Base-by-base conservation (phyloP, 2,329 filamentous ascomycete genomes). In the Pestalotiopsis sp. region DNA sequence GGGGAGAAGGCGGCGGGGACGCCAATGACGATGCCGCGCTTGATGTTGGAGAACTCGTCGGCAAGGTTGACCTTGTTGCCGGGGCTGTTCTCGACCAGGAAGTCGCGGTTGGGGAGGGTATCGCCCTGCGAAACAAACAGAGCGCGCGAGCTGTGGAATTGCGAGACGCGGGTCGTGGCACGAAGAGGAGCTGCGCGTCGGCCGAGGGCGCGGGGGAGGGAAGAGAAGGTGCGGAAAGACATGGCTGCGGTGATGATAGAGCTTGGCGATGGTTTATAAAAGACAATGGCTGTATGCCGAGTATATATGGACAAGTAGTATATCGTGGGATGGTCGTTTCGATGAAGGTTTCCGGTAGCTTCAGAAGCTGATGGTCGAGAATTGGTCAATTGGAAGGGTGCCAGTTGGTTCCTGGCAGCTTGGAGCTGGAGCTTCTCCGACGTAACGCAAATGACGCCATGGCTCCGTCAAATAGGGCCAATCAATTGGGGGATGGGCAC, bases 1-100 rank as follows among this genome's bases (percentile, higher is more conserved):
- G 83, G 82, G 1, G 85, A 87, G 82, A 94, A 95, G 67, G 93
- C 93, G 65, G 92, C 93, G 1, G 94, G 94, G 38, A 96, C 92
- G 71, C 94, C 94, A 73, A 98, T 87, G 78, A 98, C 91, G 75
- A 98, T 82, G 69, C 93, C 94, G 77, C 93, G 92, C 72, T 89
- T 90, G 56, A 73, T 70, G 49, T 71, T 86, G 70, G 80, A 78
- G 72, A 97, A 87, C 83, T 97, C 93, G 72, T 92, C 87, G 74
- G 92, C 89, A 69, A 98, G 87, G 82, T 93, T 95, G 80, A 98
- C 90, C 82, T 95, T 96, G 87, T 94, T 97, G 70, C 93, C 94
- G 0, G 95, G 95, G n/a, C 92, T 94, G 82, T 89, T 87, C 83
- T 98, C 93, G 72, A 91, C 91, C 74, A 97, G 87, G 64, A 93